Percentiles rank a stretch among this genome's conserved stretches.
These are phyloP conservation scores for Eucommia ulmoides DNA, from an alignment of 257 asterid genomes.

Conservation along the genomic window DNA sequence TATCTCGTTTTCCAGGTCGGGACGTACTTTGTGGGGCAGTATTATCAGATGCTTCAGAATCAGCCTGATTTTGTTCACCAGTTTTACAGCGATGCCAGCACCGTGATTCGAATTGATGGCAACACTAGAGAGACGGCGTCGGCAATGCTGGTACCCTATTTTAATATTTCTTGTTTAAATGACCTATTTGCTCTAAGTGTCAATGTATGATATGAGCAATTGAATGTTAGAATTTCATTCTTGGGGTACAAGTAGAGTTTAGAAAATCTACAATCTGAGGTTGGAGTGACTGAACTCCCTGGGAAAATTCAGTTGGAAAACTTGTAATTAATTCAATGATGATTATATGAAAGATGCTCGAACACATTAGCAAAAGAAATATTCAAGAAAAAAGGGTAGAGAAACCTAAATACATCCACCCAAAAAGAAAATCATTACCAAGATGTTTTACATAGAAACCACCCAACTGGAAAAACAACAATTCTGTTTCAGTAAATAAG, in stretches of 20 bases:
- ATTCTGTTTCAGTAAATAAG: no score
- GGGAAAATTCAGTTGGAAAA: background rate
- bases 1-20: conserved; percentile 53
- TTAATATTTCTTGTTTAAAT: conserved; percentile 8
- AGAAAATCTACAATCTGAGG: background rate
- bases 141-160: conserved; percentile 62
- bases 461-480: no score
- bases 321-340: background rate
- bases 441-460: no score
- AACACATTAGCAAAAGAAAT: background rate
- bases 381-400: background rate
- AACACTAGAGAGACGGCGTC: conserved; percentile 63
- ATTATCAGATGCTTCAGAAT: conserved; percentile 80
- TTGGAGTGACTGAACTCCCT: background rate
- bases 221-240: background rate
- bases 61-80: conserved; percentile 82
- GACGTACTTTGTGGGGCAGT: conserved; percentile 89
- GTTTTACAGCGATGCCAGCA: conserved; percentile 84
- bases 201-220: background rate
- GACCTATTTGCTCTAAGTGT: background rate
- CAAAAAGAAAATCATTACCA: no score
- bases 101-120: conserved; percentile 86
- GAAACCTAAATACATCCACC: no score
- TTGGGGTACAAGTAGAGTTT: background rate
- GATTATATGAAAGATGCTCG: no score